Evolutionary conservation across 1,284 basidiomycete genomes (phyloP).

Genomic region (Xerocomus minutiporus): DNA sequence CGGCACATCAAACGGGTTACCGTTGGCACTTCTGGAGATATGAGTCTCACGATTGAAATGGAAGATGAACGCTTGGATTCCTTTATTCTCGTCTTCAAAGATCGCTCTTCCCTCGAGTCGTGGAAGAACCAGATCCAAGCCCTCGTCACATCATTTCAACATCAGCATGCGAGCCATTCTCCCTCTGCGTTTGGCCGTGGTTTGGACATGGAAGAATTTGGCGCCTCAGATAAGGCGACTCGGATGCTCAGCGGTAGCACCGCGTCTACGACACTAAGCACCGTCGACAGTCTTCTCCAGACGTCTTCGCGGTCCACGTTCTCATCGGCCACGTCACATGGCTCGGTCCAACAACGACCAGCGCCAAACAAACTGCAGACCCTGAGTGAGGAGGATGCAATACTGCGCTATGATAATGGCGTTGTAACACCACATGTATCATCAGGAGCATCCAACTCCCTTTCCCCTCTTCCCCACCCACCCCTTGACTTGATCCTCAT

Average conservation of each 20-base stretch:
- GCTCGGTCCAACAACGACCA: slow-evolving; percentile 41
- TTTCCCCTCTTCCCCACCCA: slow-evolving; percentile 78
- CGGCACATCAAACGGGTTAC: slow-evolving; percentile 86
- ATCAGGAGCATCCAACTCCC: slow-evolving; percentile 71
- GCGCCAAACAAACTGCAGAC: slow-evolving; percentile 52
- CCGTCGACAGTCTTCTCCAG: slow-evolving; percentile 66
- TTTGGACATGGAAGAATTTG: slow-evolving; percentile 72
- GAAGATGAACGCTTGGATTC: slow-evolving; percentile 89
- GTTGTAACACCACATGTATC: slow-evolving; percentile 72
- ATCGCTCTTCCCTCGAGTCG: slow-evolving; percentile 80
- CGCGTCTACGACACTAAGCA: slow-evolving; percentile 58
- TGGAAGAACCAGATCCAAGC: slow-evolving; percentile 81
- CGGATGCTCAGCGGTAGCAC: slow-evolving; percentile 75
- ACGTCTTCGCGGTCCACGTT: slow-evolving; percentile 61
- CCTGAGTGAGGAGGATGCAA: slow-evolving; percentile 67
- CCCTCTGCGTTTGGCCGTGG: slow-evolving; percentile 36
- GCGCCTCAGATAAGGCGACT: slow-evolving; percentile 67
- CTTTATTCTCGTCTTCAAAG: slow-evolving; percentile 92
- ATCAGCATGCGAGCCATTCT: slow-evolving; percentile 32
- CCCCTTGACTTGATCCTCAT: slow-evolving; percentile 91
- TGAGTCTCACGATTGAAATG: slow-evolving; percentile 92
- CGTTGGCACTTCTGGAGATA: slow-evolving; percentile 73
- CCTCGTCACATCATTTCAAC: slow-evolving; percentile 66
- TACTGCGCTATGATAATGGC: slow-evolving; percentile 50
- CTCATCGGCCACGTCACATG: slow-evolving; percentile 67